phyloP scores from a whole-genome alignment of 768 basidiomycete genomes.

The Lactarius deliciosus region DNA sequence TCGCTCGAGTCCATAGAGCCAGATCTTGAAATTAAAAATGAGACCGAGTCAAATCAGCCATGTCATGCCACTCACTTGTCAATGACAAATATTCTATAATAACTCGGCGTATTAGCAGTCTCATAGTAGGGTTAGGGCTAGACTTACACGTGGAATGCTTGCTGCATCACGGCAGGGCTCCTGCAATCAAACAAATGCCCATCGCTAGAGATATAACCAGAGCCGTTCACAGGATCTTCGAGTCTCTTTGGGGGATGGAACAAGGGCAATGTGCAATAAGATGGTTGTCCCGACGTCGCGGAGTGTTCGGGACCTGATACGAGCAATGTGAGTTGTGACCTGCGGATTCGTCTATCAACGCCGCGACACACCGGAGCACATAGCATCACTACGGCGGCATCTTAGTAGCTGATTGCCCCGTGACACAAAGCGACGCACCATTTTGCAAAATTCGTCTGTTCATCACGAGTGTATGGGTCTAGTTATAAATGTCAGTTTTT shows the following conservation, averaged over 20 bases:
- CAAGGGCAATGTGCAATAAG: slow-evolving; percentile 53
- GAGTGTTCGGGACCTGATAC: slow-evolving; percentile 51
- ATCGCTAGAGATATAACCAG: slow-evolving; percentile 53
- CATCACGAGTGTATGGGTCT: slow-evolving; percentile 61
- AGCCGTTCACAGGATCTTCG: slow-evolving; percentile 33
- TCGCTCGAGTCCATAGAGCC: slow-evolving; percentile 48
- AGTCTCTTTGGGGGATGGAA: slow-evolving; percentile 46
- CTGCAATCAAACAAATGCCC: slow-evolving; percentile 55
- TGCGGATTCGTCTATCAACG: background rate
- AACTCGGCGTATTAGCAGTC: background rate
- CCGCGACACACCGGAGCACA: slow-evolving; percentile 46
- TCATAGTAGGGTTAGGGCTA: background rate
- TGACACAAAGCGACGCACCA: slow-evolving; percentile 41
- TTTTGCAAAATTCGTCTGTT: slow-evolving; percentile 51
- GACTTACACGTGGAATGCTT: slow-evolving; percentile 60
- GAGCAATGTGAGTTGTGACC: background rate
- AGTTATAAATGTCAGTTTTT: background rate
- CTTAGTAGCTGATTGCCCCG: background rate
- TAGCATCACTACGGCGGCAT: slow-evolving; percentile 42
- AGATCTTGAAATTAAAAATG: slow-evolving; percentile 40
- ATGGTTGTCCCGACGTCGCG: slow-evolving; percentile 44
- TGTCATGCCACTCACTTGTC: slow-evolving; percentile 39
- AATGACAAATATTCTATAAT: slow-evolving; percentile 51
- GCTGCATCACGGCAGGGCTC: slow-evolving; percentile 52
- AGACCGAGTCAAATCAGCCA: background rate